phyloP scores from a whole-genome alignment of 1,284 basidiomycete genomes.

The Ganoderma meredithae region DNA sequence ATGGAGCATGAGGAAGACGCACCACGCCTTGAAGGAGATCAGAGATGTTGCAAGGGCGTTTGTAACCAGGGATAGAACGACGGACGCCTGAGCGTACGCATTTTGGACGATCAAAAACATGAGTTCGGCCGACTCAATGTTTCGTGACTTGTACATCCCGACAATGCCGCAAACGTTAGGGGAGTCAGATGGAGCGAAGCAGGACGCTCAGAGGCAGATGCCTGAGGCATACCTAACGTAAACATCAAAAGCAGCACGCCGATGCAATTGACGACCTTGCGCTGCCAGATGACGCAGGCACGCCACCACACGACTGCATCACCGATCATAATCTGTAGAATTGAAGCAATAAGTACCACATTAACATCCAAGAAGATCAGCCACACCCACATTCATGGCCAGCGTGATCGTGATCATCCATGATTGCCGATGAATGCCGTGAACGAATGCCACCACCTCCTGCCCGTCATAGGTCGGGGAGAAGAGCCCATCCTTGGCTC shows the following conservation, averaged over 20 bases:
- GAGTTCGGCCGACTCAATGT: neutral
- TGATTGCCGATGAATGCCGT: neutral
- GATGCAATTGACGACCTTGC: neutral
- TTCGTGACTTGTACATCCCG: neutral
- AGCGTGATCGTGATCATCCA: slow-evolving; percentile 3
- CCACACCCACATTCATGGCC: neutral
- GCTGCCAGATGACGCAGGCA: neutral
- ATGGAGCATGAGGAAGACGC: neutral
- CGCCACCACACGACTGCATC: slow-evolving; percentile 10
- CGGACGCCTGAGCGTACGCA: neutral
- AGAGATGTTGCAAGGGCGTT: slow-evolving; percentile 8
- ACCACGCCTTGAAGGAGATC: slow-evolving; percentile 15
- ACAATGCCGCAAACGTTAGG: neutral
- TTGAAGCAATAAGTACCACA: neutral
- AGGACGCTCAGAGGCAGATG: neutral
- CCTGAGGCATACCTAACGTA: neutral
- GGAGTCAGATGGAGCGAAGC: neutral
- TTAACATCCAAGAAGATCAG: neutral
- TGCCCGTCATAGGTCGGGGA: neutral
- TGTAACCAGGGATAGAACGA: slow-evolving; percentile 2
- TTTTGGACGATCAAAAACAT: neutral
- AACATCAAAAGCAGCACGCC: neutral
- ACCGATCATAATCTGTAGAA: neutral
- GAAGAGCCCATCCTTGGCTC: neutral
- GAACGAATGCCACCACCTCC: no score